Conservation (phyloP, 208 protist genomes). For the Tritrichomonas musculus region DNA sequence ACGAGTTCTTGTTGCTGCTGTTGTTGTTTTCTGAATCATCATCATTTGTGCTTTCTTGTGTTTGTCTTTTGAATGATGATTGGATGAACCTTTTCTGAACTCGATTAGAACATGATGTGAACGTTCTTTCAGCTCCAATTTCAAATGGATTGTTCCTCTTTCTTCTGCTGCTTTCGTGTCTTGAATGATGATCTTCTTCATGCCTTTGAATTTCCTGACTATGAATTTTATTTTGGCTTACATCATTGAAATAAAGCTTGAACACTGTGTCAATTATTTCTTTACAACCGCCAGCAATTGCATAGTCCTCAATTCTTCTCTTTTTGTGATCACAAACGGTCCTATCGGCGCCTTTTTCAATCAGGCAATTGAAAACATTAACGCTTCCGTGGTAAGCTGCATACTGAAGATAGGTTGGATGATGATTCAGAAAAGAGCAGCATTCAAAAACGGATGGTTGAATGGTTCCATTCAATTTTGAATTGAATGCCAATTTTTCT, state of each 20-base stretch:
- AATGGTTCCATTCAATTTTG: not conserved
- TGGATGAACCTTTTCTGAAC: not conserved
- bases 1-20: too few species aligned
- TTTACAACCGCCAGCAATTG: not conserved
- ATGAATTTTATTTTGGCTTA: too few species aligned
- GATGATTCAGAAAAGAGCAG: not conserved
- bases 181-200: too few species aligned
- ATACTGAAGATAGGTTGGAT: not conserved
- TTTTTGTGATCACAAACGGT: not conserved
- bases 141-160: not conserved
- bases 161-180: not conserved
- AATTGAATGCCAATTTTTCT: not conserved
- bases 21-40: too few species aligned
- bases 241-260: too few species aligned
- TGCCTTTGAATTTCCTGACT: too few species aligned
- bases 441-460: not conserved
- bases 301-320: not conserved
- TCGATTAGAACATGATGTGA: not conserved
- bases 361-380: not conserved
- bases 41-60: not conserved
- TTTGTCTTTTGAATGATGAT: not conserved
- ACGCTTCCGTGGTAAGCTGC: not conserved
- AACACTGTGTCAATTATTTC: not conserved
- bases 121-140: not conserved
- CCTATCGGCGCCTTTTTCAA: not conserved